Base-by-base conservation (phyloP, 1,139 yeast genomes). In the Hanseniaspora gamundiae region DNA sequence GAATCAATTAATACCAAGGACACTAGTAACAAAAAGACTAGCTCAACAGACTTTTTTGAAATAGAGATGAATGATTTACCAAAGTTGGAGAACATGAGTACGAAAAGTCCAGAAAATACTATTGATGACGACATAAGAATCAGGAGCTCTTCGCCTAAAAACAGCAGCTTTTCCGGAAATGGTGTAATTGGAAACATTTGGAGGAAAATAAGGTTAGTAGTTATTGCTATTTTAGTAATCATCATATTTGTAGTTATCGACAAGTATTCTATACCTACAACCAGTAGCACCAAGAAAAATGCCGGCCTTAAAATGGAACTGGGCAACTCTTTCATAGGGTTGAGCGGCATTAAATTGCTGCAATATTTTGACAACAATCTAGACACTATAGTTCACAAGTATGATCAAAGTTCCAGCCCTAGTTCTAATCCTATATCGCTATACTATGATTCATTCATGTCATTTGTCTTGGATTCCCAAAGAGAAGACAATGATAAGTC, bases 391-490 rank as follows among this genome's bases (percentile, higher is more conserved):
- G 38, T 33, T 2, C 17, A 7, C 6, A 19, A 35, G 8, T 19
- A 27, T 22, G 20, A 28, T 13, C 16, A 3, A 9, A 8, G 8
- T 3, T 4, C 1, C 7, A 28, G 22, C 19, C 8, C 21, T 10
- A 13, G 20, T 17, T 10, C 31, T 2, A 6, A 17, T 8, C 27
- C 16, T 2, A 17, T 21, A 3, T 43, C 46, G 8, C 13, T 13
- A 3, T 43, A 43, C n/a, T 43, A 43, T 21, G 46, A 43, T 21
- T 17, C 17, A n/a, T 43, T 43, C 9, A 38, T 17, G 22, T 14
- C 17, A 1, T 40, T 40, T 31, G 3, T 43, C n/a, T 21, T 13
- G 9, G 6, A 20, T 13, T n/a, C 6, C n/a, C 36, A 33, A 33
- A 33, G 16, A 9, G n/a, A 17, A 3, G 36, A 17, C 3, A 9